Evolutionary conservation across 2,329 filamentous ascomycete genomes (phyloP), one percentile per base, ranked within the genome.

Genomic region (Clonostachys rosea): DNA sequence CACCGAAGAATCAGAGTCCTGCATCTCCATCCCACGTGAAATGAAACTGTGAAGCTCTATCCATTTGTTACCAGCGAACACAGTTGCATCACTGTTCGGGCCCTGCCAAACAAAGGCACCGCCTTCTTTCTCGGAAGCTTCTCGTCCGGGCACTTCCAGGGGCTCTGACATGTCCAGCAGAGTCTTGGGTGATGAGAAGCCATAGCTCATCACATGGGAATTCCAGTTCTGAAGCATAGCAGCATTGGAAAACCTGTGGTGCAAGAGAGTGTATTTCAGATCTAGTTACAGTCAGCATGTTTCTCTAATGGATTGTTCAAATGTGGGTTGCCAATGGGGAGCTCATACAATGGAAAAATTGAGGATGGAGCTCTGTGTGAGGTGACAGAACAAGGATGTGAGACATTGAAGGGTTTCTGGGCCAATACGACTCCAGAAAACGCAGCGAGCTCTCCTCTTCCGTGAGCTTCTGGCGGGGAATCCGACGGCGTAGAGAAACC

Each of bases 31-130:
- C 7, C 84, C 73, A 43, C 79, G 76, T 11, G 86, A 80, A 3
- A 95, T 76, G 56, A 95, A 94, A 11, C 83, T 79, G 61, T 96
- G 91, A 10, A 96, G 76, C 55, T 95, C 89, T 12, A 80, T 70
- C 94, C 94, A 99, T 59, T 86, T 91, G 43, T 90, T 81, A 40
- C 91, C 91, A 47, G 94, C 83, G 61, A 92, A 86, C 10, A 99
- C 74, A 11, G 84, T 81, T 1, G 92, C 91, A 52, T 94, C 87
- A 59, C 86, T 89, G 53, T 84, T 87, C 6, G 92, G 91, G 3
- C 84, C 82, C 65, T 96, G 87, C 85, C 91, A 96, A 9, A 95
- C 71, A 58, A 95, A 95, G 0, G 87, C 75, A 0, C 79, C 76
- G 44, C 6, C 63, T 57, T 30, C 65, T 56, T 47, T 55, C 43